A percentile compares a stretch with the other conserved stretches of the same genome.
Conservation (phyloP, 202 grass and related monocot genomes). For the Alloteropsis angusta region DNA sequence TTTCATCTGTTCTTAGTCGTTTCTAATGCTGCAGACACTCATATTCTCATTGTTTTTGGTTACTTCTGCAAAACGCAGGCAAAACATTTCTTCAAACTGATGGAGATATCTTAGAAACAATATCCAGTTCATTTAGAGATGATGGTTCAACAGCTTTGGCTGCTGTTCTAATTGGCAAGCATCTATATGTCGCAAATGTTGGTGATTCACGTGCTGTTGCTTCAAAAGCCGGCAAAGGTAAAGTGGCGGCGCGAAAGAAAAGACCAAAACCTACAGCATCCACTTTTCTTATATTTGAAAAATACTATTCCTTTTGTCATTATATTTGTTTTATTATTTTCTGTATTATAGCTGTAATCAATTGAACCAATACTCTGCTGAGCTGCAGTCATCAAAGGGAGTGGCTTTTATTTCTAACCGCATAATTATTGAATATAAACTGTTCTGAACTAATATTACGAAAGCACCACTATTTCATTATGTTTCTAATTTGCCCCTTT, state of each 20-base stretch:
- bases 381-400: neutral
- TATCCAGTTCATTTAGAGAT: slow-evolving; percentile 51
- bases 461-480: neutral
- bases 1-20: neutral
- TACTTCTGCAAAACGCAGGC: slow-evolving; percentile 43
- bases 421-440: neutral
- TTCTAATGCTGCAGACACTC: slow-evolving; percentile 2
- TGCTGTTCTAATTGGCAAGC: slow-evolving; percentile 55
- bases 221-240: slow-evolving; percentile 63
- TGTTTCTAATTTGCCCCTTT: neutral
- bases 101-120: slow-evolving; percentile 56
- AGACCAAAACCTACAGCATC: neutral
- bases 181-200: slow-evolving; percentile 78
- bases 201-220: slow-evolving; percentile 80
- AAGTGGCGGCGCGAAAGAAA: neutral
- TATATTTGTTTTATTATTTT: neutral
- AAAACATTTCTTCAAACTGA: slow-evolving; percentile 63
- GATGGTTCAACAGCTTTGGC: slow-evolving; percentile 80
- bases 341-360: neutral
- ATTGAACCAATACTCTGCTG: neutral
- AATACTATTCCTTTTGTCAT: neutral
- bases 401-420: neutral
- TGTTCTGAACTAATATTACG: neutral
- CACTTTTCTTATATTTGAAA: neutral
- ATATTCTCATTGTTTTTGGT: slow-evolving; percentile 15